Percentiles rank a stretch among this genome's conserved stretches.
Evolutionary conservation across 495 filamentous ascomycete species (phyloP).

Genomic region (Pyrenula aspistea): DNA sequence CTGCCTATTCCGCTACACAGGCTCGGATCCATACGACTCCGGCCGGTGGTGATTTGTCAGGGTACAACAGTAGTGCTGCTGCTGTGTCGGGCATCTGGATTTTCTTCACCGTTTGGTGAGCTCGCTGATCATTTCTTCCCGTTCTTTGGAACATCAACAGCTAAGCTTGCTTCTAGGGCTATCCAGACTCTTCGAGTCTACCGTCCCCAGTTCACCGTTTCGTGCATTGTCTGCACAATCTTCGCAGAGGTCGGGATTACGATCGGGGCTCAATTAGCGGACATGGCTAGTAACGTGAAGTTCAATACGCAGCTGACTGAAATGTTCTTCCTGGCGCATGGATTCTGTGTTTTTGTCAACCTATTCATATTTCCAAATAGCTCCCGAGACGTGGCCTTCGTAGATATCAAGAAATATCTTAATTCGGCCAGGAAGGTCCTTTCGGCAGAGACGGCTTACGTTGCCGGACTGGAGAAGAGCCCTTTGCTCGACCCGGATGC

Average conservation of each 20-base stretch:
- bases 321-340: background rate
- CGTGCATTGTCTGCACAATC: background rate
- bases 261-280: background rate
- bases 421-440: conserved; percentile 34
- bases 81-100: conserved; percentile 70
- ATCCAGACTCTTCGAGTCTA: background rate
- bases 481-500: background rate
- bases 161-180: background rate
- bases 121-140: background rate
- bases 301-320: background rate
- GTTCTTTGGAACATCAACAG: background rate
- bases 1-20: background rate
- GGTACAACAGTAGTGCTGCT: conserved; percentile 67
- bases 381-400: conserved; percentile 42
- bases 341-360: background rate
- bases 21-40: background rate
- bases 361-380: conserved; percentile 54
- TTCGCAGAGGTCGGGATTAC: background rate
- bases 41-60: background rate
- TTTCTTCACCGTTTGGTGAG: conserved; percentile 32
- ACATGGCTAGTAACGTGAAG: background rate
- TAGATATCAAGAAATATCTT: conserved; percentile 43
- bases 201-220: background rate
- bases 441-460: conserved; percentile 44
- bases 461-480: conserved; percentile 20